Conservation (phyloP, 352 stramenopile genomes). For the Thalassiosira ordinaria region DNA sequence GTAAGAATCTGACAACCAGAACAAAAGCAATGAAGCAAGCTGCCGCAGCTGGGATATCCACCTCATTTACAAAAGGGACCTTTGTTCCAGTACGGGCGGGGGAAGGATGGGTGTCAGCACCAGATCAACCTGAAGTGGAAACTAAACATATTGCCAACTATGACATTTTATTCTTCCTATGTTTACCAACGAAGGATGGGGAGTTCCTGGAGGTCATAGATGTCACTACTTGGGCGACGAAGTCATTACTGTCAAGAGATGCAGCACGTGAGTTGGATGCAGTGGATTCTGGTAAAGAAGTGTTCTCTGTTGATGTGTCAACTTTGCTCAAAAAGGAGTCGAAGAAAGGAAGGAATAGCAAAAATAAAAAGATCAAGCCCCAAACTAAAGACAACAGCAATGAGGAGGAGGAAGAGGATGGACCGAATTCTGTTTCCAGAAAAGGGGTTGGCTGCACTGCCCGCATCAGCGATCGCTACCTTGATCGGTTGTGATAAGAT, state of each 20-base stretch:
- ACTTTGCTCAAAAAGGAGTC: constrained; percentile 5
- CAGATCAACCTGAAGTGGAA: constrained; percentile 26
- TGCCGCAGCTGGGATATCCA: neutral
- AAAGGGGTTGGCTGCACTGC: constrained; percentile 27
- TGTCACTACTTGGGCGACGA: constrained; percentile 28
- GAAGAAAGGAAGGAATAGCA: constrained; percentile 9
- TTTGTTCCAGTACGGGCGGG: constrained; percentile 21
- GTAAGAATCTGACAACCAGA: constrained; percentile 36
- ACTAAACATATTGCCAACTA: constrained; percentile 6
- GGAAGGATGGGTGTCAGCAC: constrained; percentile 26
- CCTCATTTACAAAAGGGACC: constrained; percentile 22
- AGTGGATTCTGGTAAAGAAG: constrained; percentile 24
- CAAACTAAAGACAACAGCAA: constrained; percentile 12
- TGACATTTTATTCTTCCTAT: constrained; percentile 14
- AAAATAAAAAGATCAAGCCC: constrained; percentile 13
- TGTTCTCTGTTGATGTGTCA: constrained; percentile 23
- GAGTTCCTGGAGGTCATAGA: constrained; percentile 18
- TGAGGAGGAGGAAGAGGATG: neutral
- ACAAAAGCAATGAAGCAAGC: constrained; percentile 28
- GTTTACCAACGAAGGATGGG: constrained; percentile 8
- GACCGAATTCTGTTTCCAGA: neutral
- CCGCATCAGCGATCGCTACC: constrained; percentile 8
- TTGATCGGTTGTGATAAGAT: constrained; percentile 13
- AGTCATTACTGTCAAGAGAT: constrained; percentile 27
- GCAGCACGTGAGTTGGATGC: constrained; percentile 15